Evolutionary conservation across 1,139 yeast genomes (phyloP).

Genomic region (Taphrina communis): DNA sequence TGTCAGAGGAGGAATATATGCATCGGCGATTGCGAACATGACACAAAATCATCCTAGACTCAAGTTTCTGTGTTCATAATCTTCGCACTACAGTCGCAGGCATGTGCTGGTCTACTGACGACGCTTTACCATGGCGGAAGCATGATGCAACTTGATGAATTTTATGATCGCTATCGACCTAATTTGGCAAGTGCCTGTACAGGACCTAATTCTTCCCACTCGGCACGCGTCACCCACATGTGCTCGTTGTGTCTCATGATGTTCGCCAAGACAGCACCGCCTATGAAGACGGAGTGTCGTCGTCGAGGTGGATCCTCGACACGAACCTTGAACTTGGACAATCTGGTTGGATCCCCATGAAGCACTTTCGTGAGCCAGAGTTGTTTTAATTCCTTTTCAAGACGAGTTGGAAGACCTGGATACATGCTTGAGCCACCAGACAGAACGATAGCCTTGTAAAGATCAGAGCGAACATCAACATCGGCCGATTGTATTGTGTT

Average conservation of each 20-base stretch:
- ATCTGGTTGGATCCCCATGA: constrained; percentile 82
- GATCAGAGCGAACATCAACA: constrained; percentile 85
- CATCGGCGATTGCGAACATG: too few relatives aligned
- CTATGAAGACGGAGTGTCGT: constrained; percentile 97
- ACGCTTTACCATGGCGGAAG: too few relatives aligned
- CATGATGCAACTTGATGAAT: too few relatives aligned
- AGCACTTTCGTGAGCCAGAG: constrained; percentile 90
- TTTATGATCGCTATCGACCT: constrained; percentile 55
- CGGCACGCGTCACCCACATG: constrained; percentile 93
- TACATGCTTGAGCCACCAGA: constrained; percentile 99
- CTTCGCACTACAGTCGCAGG: too few relatives aligned
- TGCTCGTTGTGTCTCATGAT: constrained; percentile 98
- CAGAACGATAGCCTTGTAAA: constrained; percentile 88
- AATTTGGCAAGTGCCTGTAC: constrained; percentile 73
- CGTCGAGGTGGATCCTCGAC: constrained; percentile 99
- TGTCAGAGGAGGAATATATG: background rate
- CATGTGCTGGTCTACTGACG: too few relatives aligned
- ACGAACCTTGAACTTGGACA: constrained; percentile 90
- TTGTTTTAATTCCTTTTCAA: constrained; percentile 94
- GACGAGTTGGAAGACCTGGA: constrained; percentile 94
- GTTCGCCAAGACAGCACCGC: constrained; percentile 97
- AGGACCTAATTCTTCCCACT: constrained; percentile 97
- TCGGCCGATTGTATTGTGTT: constrained; percentile 94
- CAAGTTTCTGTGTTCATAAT: too few relatives aligned
- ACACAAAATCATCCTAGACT: too few relatives aligned